Base-by-base conservation (phyloP, 2,329 filamentous ascomycete species). In the Aspergillus versicolor region DNA sequence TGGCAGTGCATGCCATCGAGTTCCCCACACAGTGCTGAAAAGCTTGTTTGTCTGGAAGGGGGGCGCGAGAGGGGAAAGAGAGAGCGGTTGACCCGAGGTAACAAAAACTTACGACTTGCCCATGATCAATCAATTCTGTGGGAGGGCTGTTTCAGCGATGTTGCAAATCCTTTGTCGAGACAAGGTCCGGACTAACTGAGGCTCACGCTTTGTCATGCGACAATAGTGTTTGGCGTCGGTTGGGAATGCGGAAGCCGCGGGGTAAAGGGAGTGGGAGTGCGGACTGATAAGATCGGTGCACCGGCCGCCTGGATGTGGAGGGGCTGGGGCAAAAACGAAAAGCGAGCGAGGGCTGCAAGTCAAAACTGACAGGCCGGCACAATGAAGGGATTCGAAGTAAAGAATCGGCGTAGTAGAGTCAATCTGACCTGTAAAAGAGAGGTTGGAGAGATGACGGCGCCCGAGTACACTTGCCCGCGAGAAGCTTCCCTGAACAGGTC, bases 21-120 rank as follows among this genome's bases (percentile, higher is more conserved):
- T 51, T 51, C 47, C 54, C 54, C 54, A 44, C 54, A 51, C 24
- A 40, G 15, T 34, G 21, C 19, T 40, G 11, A 22, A n/a, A 37
- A 37, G 3, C 22, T 37, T 27, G 21, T 30, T 12, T 42, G 41
- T 27, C 17, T 21, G 15, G 17, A 37, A 52, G 45, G 52, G 44
- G 7, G 24, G 5, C 24, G 7, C 24, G 24, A 43, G 49, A 30
- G 27, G 22, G 38, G 30, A 15, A 9, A 37, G 17, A 51, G 46
- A 21, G 47, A n/a, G 34, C 40, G 55, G 50, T 59, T 52, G 50
- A 51, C 41, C 48, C 27, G 47, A 46, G 32, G 44, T 48, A 41
- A 49, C 40, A 40, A 48, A 32, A 42, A 71, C 71, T 72, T 67
- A 73, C 71, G 71, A 73, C 63, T 73, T 73, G 47, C 71, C 71